Conservation (phyloP, 2,329 filamentous ascomycete species). For the Monilinia polystroma region DNA sequence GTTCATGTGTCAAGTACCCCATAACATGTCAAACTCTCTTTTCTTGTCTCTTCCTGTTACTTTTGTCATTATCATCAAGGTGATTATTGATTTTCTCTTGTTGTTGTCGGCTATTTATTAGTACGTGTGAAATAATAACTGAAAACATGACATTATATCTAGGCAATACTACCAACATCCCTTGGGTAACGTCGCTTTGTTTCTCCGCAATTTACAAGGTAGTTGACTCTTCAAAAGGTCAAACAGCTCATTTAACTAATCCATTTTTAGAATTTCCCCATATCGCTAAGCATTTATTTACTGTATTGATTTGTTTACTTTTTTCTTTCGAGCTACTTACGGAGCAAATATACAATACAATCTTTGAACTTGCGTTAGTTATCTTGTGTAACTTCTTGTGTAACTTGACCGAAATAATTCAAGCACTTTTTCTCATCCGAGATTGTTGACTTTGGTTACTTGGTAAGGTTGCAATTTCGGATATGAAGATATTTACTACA, state of each 20-base stretch:
- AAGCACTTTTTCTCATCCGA: neutral
- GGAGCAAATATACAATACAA: too few relatives aligned
- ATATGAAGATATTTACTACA: neutral
- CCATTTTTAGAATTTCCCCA: conserved; percentile 5
- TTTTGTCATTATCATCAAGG: too few relatives aligned
- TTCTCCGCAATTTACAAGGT: conserved; percentile 17
- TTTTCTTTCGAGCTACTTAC: too few relatives aligned
- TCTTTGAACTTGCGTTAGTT: neutral
- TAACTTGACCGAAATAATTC: neutral
- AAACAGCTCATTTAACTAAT: neutral
- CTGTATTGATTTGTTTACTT: neutral
- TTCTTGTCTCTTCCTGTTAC: too few relatives aligned
- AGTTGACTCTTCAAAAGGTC: neutral
- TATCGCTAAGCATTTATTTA: neutral
- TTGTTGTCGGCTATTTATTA: conserved; percentile 7
- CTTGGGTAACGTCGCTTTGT: neutral
- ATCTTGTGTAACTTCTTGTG: neutral
- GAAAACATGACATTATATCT: too few relatives aligned
- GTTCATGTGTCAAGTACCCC: too few relatives aligned
- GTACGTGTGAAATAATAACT: too few relatives aligned
- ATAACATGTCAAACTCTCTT: too few relatives aligned
- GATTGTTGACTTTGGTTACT: neutral
- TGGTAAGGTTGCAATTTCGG: neutral
- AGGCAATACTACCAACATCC: too few relatives aligned
- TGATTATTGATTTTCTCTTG: too few relatives aligned